Base-by-base conservation (phyloP, 495 filamentous ascomycete species). In the Aspergillus heteromorphus region DNA sequence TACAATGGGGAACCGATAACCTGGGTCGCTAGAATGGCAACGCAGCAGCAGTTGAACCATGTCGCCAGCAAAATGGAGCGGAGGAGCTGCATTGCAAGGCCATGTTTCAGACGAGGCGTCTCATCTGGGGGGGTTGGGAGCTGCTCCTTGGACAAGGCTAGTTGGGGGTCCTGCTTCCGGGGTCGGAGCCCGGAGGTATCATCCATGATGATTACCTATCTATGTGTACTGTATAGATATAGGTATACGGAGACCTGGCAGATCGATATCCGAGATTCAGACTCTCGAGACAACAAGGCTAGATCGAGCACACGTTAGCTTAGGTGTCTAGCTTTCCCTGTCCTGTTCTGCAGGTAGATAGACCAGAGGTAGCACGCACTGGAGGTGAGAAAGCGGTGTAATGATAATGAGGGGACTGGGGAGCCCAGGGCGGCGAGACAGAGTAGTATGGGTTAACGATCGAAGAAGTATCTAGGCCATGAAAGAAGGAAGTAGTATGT, bases 51-150 rank as follows among this genome's bases (percentile, higher is more conserved):
- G 40, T 78, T 63, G 61, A 89, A 87, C 74, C 89, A 95, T 42
- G 82, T 68, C 16, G 70, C 69, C 48, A 91, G 75, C 1, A 83
- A 65, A 9, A 88, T 34, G 29, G 87, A 79, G 36, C 89, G 82
- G 6, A 89, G 51, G 16, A 85, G 31, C 56, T 92, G 87, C 57
- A 81, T 79, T 11, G 79, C 65, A 31, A 79, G 69, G 34, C 86
- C 83, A 79, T 93, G 83, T 62, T 87, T 87, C 41, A 86, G 75
- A 45, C 80, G 76, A 48, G 69, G 74, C 52, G 75, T 73, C 30
- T 54, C 55, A 48, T 66, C 64, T 55, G 67, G 62, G 51, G 52
- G 48, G 18, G 55, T 18, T 18, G 42, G 42, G 48, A 29, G 38
- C 23, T 57, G 30, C 30, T 41, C 20, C n/a, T 51, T 45, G 14